A percentile compares a stretch with the other conserved stretches of the same genome.
Conservation (phyloP, 1,139 yeast species). For the Yamadazyma dushanensis region DNA sequence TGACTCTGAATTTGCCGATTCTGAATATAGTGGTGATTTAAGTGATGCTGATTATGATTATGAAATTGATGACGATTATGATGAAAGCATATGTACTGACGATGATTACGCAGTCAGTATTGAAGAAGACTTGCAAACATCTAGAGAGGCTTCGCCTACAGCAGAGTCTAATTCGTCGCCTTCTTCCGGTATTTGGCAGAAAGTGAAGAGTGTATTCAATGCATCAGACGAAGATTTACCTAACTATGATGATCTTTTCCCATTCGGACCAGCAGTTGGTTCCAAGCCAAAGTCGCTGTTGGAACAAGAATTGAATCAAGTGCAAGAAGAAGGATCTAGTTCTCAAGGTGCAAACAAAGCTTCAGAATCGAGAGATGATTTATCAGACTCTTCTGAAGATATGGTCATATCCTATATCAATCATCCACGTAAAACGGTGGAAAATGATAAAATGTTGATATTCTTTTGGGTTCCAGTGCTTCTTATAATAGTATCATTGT, state of each 20-base stretch:
- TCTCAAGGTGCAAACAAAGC: not conserved
- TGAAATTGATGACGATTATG: constrained; percentile 24
- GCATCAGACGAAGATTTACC: constrained; percentile 55
- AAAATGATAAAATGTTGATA: constrained; percentile 80
- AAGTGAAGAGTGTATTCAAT: constrained; percentile 59
- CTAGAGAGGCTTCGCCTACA: constrained; percentile 6
- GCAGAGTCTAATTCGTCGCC: constrained; percentile 6
- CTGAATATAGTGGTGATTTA: constrained; percentile 27
- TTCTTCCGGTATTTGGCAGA: constrained; percentile 54
- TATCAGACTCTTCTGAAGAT: constrained; percentile 53
- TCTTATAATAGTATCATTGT: constrained; percentile 50
- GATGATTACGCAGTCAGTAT: constrained; percentile 4
- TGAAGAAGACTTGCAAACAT: constrained; percentile 5
- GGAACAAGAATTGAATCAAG: constrained; percentile 33
- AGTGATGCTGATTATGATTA: constrained; percentile 19
- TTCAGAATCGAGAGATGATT: constrained; percentile 9
- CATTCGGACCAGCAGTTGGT: constrained; percentile 48
- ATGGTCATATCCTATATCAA: constrained; percentile 56
- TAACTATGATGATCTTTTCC: constrained; percentile 80
- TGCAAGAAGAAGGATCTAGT: not conserved
- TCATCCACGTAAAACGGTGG: constrained; percentile 63
- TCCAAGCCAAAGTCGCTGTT: constrained; percentile 36
- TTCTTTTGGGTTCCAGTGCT: constrained; percentile 86
- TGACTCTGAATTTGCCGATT: constrained; percentile 43
- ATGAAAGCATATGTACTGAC: constrained; percentile 4